Base-by-base conservation (phyloP, 805 yeast genomes). In the Zygoascus ofunaensis region DNA sequence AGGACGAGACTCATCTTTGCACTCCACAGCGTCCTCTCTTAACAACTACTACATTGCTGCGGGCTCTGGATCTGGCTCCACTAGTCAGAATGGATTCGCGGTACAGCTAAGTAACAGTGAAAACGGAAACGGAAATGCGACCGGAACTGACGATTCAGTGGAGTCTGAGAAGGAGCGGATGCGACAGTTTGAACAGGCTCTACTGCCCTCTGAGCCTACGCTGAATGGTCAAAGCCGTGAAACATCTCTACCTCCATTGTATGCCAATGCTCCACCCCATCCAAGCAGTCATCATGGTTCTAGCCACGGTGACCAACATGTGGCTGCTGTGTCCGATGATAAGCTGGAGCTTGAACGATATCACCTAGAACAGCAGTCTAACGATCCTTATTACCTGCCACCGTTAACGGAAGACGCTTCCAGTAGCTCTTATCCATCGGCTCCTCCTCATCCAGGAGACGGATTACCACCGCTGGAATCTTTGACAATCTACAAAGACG, bases 191-290 rank as follows among this genome's bases (percentile, higher is more conserved):
- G 89, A 81, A 56, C 71, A 72, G 38, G 72, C 82, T 4, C 63
- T 82, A 35, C 54, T 80, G 19, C 89, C 90, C 0, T 79, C 86
- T 2, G 81, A 67, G 34, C 78, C 79, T 1, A 45, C 53, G 15
- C 21, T 21, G 19, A 14, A 5, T n/a, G 19, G 23, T 12, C 10
- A 7, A 26, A 26, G 30, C 12, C 10, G 12, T 12, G 10, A 26
- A 7, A 12, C 30, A 26, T 4, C 34, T 10, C 26, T 12, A 12
- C 32, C 22, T 24, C 41, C 41, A 37, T 4, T 24, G n/a, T 37
- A 37, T 21, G 24, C 41, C 8, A 21, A 24, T 37, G 41, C 33
- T 3, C 43, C 43, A 4, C 43, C 37, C 7, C 43, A 41, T 19
- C 41, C 41, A 7, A 33, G 24, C 21, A 32, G 26, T 41, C 22